phyloP scores from a whole-genome alignment of 2,329 filamentous ascomycete genomes.

The Nothopassalora personata region DNA sequence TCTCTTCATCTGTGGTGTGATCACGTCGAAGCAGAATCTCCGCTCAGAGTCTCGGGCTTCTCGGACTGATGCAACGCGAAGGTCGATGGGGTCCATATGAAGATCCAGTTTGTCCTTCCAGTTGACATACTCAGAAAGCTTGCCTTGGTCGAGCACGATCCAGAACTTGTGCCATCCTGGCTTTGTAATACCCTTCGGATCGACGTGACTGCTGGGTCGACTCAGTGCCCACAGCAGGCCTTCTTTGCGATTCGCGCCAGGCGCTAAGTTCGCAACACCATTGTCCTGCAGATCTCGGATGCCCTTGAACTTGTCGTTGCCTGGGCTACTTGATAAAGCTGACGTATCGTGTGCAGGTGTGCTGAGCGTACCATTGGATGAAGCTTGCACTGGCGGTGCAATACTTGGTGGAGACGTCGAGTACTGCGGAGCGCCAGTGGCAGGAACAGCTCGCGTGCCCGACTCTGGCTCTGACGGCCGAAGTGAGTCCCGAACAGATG shows the following conservation, averaged over 20 bases:
- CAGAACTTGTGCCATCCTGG: conserved; percentile 99
- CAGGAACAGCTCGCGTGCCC: conserved; percentile 19
- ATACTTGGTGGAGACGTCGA: conserved; percentile 29
- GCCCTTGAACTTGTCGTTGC: conserved; percentile 69
- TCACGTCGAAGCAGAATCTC: conserved; percentile 96
- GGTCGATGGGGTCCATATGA: conserved; percentile 96
- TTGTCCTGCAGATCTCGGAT: conserved; percentile 86
- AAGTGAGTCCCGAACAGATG: conserved; percentile 23
- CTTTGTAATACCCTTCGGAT: conserved; percentile 91
- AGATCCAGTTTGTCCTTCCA: conserved; percentile 97
- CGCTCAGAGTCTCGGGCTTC: conserved; percentile 92
- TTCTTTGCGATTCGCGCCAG: conserved; percentile 74
- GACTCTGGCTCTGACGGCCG: conserved; percentile 23
- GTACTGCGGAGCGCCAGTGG: conserved; percentile 14
- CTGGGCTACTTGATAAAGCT: conserved; percentile 21
- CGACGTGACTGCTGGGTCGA: conserved; percentile 85
- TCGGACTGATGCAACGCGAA: conserved; percentile 92
- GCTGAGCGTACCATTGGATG: conserved; percentile 20
- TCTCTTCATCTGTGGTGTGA: conserved; percentile 90
- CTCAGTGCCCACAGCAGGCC: conserved; percentile 92
- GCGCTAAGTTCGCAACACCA: conserved; percentile 46
- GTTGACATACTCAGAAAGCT: conserved; percentile 95
- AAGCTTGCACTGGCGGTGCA: conserved; percentile 19
- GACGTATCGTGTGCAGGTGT: conserved; percentile 16
- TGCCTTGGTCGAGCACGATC: conserved; percentile 96